Percentiles rank a stretch among this genome's conserved stretches.
Evolutionary conservation across 139 green algal species (phyloP).

Genomic region (Tetradesmus lagerheimii): DNA sequence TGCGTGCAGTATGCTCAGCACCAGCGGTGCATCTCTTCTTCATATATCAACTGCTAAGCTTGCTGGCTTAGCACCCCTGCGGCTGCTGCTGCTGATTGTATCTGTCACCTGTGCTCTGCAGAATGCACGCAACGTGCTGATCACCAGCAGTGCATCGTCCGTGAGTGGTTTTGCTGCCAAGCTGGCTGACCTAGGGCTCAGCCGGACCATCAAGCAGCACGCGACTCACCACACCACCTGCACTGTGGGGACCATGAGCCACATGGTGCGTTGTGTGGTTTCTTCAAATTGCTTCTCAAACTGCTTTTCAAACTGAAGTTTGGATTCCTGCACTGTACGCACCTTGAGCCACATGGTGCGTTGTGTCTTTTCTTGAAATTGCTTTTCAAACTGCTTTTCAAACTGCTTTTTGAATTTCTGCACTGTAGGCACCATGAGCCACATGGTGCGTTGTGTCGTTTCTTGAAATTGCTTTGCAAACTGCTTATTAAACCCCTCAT

Average conservation of each 20-base stretch:
- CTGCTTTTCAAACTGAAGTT: too few species aligned
- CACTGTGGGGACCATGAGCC: not conserved
- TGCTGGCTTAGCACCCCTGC: not conserved
- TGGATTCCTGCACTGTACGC: too few species aligned
- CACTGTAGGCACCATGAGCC: not conserved
- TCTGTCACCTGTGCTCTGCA: constrained; percentile 20
- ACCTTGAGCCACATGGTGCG: too few species aligned
- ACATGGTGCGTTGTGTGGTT: not conserved
- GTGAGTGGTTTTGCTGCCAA: not conserved
- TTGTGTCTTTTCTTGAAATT: too few species aligned
- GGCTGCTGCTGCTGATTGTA: not conserved
- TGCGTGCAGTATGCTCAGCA: too few species aligned
- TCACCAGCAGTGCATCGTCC: not conserved
- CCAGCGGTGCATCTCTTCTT: too few species aligned
- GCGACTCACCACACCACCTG: not conserved
- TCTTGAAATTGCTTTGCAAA: too few species aligned
- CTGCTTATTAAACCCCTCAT: too few species aligned
- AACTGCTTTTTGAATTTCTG: too few species aligned
- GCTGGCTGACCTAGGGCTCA: constrained; percentile 8
- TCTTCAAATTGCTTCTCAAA: too few species aligned
- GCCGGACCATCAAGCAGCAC: not conserved
- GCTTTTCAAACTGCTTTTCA: too few species aligned
- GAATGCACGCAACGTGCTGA: constrained; percentile 35
- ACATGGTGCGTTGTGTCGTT: not conserved
- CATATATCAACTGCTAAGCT: too few species aligned